phyloP scores from a whole-genome alignment of 345 rosid genomes.

The Pistacia integerrima region DNA sequence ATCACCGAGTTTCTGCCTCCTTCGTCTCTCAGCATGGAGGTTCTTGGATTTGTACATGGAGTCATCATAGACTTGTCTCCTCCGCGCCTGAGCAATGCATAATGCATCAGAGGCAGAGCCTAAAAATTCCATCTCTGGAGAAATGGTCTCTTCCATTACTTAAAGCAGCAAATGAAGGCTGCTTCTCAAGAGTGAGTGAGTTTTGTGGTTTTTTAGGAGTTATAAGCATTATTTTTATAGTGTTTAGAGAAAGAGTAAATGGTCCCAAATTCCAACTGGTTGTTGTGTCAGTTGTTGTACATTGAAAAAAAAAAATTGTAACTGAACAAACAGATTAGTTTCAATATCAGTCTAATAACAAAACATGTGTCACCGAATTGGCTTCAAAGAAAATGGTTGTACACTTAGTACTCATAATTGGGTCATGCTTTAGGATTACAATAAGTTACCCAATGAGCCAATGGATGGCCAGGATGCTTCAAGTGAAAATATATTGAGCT shows the following conservation, averaged over 20 bases:
- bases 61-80: constrained; percentile 32
- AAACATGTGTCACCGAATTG: background rate
- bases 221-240: background rate
- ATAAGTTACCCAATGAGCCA: background rate
- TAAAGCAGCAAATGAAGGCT: constrained; percentile 25
- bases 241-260: background rate
- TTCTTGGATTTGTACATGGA: constrained; percentile 62
- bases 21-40: constrained; percentile 74
- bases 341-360: background rate
- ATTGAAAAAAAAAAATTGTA: background rate
- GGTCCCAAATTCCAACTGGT: constrained; percentile 20
- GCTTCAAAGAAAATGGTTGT: background rate
- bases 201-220: constrained; percentile 19
- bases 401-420: background rate
- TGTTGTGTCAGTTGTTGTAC: background rate
- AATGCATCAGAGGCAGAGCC: constrained; percentile 26
- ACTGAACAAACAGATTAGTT: background rate
- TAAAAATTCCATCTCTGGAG: constrained; percentile 34
- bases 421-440: background rate
- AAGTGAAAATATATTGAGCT: too few species aligned
- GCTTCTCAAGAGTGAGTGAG: constrained; percentile 19
- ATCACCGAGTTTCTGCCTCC: constrained; percentile 75
- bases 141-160: constrained; percentile 18
- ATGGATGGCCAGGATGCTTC: background rate
- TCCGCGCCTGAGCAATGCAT: constrained; percentile 21